Percentiles rank a stretch among this genome's conserved stretches.
phyloP scores from a whole-genome alignment of 2,329 filamentous ascomycete genomes.

The Ophiostoma angusticollis region DNA sequence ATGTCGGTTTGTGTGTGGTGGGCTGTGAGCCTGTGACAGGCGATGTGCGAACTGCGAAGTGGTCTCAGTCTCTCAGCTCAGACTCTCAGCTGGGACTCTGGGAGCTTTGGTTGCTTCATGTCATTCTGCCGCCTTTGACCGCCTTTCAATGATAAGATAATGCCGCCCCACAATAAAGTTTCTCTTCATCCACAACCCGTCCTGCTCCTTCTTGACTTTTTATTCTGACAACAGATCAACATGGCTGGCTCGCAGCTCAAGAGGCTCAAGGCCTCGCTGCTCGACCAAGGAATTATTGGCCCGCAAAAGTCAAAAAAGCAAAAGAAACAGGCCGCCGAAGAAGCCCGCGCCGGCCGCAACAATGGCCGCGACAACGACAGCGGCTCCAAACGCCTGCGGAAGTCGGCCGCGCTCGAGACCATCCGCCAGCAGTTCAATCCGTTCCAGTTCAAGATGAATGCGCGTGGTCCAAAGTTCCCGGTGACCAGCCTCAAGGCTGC shows the following conservation, averaged over 20 bases:
- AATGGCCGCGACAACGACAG: conserved; percentile 19
- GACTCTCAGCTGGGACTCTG: too few relatives aligned
- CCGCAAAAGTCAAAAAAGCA: conserved; percentile 94
- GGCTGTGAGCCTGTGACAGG: background rate
- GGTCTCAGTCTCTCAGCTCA: too few relatives aligned
- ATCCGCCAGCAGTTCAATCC: conserved; percentile 97
- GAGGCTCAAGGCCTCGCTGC: conserved; percentile 80
- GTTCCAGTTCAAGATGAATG: conserved; percentile 79
- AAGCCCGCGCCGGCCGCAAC: conserved; percentile 39
- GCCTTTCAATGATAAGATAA: conserved; percentile 22
- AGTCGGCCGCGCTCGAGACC: conserved; percentile 62
- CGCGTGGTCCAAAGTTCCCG: conserved; percentile 71
- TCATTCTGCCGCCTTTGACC: conserved; percentile 19
- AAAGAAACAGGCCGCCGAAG: conserved; percentile 60
- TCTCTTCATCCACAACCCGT: background rate
- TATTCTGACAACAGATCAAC: conserved; percentile 14
- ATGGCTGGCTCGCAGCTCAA: conserved; percentile 98
- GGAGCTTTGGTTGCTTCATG: too few relatives aligned
- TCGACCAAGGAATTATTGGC: conserved; percentile 78
- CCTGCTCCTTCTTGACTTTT: background rate
- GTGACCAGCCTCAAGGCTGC: conserved; percentile 55
- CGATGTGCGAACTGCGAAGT: too few relatives aligned
- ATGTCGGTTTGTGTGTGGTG: conserved; percentile 21
- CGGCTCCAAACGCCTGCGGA: conserved; percentile 61
- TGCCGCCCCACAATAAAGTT: conserved; percentile 10